Base-by-base conservation (phyloP, 306 rosid genomes). In the Inga oerstediana region DNA sequence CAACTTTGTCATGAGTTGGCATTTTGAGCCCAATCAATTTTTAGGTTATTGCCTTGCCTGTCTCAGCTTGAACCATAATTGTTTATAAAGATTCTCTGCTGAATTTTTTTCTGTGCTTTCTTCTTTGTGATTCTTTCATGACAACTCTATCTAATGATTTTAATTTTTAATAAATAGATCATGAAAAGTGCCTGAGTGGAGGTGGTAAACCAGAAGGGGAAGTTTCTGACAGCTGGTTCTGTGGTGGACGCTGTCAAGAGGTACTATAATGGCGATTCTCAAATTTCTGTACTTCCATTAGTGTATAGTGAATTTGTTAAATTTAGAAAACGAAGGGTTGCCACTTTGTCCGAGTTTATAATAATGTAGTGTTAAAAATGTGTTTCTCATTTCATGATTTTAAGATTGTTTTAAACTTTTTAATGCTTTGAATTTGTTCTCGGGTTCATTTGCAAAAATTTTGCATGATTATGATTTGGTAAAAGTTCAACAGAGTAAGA, bases 181-280 rank as follows among this genome's bases (percentile, higher is more conserved):
- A 96, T 39, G 88, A 75, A 77, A 85, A 82, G 78, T 96, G 99
- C 90, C 74, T 91, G 75, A 82, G 77, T 77, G 88, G 87, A 77
- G 84, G 83, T 74, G 89, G 81, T 77, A 77, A 76, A 44, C 77
- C 78, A 58, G 91, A 75, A 83, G 94, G 76, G 87, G 82, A 75
- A 9, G 85, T 76, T 74, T 87, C 87, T 76, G 96, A 90, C 79
- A 12, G 84, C 76, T 93, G 92, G 94, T 90, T 92, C 87, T 96
- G 99, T 72, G 84, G 91, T 70, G 84, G 74, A 74, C 84, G 92
- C 84, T 96, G 99, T 84, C 98, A 86, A 85, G 92, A 91, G 99
- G 97, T 96, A 92, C 81, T 83, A 51, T 71, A 41, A 20, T 70
- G n/a, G 58, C 80, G 45, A 59, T 58, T 64, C 52, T 22, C 62